Conservation (phyloP, 2,329 filamentous ascomycete genomes). For the Aspergillus brasiliensis region DNA sequence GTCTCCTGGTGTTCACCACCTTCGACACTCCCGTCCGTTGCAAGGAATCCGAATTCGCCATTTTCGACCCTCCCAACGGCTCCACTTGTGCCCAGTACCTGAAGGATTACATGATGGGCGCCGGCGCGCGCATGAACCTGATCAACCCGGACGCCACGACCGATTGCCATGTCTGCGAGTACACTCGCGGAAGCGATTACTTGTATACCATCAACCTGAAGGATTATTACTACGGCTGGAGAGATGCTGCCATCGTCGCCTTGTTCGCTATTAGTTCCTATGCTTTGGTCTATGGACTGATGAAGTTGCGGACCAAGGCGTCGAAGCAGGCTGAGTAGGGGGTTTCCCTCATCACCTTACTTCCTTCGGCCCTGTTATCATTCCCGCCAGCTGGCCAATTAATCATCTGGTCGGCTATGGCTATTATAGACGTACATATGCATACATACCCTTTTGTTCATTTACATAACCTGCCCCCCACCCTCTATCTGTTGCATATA, state of each 20-base stretch:
- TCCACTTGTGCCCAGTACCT: conserved; percentile 63
- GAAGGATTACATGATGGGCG: conserved; percentile 49
- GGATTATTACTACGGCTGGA: conserved; percentile 66
- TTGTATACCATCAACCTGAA: conserved; percentile 60
- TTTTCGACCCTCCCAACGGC: conserved; percentile 39
- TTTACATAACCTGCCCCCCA: background rate
- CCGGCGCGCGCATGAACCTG: conserved; percentile 55
- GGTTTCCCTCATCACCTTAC: background rate
- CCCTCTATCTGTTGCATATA: background rate
- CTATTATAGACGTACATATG: background rate
- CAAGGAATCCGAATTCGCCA: conserved; percentile 28
- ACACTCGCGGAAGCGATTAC: conserved; percentile 60
- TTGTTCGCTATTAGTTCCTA: conserved; percentile 60
- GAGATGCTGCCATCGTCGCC: conserved; percentile 62
- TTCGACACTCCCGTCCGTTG: conserved; percentile 28
- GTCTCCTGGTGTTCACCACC: conserved; percentile 29
- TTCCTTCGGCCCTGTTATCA: background rate
- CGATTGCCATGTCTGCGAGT: conserved; percentile 64
- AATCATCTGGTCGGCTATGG: background rate
- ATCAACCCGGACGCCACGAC: conserved; percentile 60
- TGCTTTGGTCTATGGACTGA: conserved; percentile 45
- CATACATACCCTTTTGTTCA: background rate
- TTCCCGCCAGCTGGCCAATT: too few species aligned
- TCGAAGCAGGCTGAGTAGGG: conserved; percentile 37
- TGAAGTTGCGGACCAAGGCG: conserved; percentile 40